A percentile compares a stretch with the other conserved stretches of the same genome.
These are phyloP conservation scores for Cryptococcus sp. DNA, from an alignment of 1,284 basidiomycete genomes.

Conservation along the genomic window DNA sequence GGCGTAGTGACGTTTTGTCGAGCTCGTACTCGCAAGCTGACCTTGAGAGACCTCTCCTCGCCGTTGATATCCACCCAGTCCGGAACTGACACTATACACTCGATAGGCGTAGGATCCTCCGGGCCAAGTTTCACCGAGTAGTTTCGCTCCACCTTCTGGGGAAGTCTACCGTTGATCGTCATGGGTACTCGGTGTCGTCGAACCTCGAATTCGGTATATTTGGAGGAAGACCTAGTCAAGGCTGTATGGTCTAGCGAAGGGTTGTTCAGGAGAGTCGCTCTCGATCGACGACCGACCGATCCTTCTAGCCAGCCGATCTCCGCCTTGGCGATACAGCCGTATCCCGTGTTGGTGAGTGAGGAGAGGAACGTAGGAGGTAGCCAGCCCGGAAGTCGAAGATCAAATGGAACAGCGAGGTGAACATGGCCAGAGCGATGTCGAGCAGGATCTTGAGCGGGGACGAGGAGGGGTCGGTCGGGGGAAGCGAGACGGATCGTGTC, in stretches of 20 bases:
- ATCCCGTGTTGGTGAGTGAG: conserved; percentile 21
- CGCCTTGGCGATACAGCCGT: conserved; percentile 28
- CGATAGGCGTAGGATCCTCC: conserved; percentile 25
- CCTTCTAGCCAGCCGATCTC: conserved; percentile 27
- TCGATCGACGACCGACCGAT: background rate
- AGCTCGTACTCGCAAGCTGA: conserved; percentile 34
- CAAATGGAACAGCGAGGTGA: conserved; percentile 36
- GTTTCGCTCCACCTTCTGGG: conserved; percentile 15
- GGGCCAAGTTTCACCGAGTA: conserved; percentile 24
- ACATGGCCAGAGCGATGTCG: conserved; percentile 9
- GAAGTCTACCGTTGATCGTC: conserved; percentile 6
- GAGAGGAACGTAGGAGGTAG: conserved; percentile 33
- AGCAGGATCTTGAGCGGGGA: conserved; percentile 14
- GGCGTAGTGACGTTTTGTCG: too few relatives aligned
- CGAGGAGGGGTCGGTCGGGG: conserved; percentile 10
- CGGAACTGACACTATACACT: conserved; percentile 38
- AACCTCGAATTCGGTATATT: conserved; percentile 18
- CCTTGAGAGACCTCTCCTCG: conserved; percentile 24
- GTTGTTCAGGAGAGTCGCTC: conserved; percentile 8
- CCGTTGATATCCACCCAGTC: conserved; percentile 43
- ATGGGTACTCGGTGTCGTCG: conserved; percentile 33
- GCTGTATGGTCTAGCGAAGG: conserved; percentile 8
- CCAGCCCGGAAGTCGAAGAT: conserved; percentile 44
- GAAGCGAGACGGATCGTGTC: conserved; percentile 15
- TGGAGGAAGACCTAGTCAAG: conserved; percentile 3